Conservation (phyloP, 768 basidiomycete genomes). For the Nidularia sp. region DNA sequence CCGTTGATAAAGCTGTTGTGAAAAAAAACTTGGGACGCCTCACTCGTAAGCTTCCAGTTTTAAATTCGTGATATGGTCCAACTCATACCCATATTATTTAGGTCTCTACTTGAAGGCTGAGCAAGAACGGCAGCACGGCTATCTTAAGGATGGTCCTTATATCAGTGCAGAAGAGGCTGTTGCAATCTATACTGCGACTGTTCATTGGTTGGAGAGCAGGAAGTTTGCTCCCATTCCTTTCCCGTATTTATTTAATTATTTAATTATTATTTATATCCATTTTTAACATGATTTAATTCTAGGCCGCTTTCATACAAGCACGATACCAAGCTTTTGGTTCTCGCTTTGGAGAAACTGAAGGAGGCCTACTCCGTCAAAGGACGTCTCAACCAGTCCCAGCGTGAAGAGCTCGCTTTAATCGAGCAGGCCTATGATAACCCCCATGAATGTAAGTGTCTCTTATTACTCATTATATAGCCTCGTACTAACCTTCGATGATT, state of each 20-base stretch:
- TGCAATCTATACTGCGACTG: slow-evolving; percentile 96
- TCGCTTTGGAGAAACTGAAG: slow-evolving; percentile 97
- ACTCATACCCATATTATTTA: no score
- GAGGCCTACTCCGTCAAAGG: slow-evolving; percentile 98
- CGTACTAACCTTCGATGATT: no score
- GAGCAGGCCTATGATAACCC: slow-evolving; percentile 99
- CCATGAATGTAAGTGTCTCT: no score
- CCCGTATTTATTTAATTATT: no score
- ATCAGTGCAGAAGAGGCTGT: slow-evolving; percentile 99
- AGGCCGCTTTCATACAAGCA: slow-evolving; percentile 99
- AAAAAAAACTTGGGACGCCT: slow-evolving; percentile 99
- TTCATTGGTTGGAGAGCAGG: slow-evolving; percentile 97
- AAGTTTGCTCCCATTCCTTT: slow-evolving; percentile 99
- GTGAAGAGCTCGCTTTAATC: slow-evolving; percentile 95
- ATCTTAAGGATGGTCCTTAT: slow-evolving; percentile 98
- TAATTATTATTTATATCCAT: no score
- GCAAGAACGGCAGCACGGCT: slow-evolving; percentile 97
- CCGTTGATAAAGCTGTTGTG: slow-evolving; percentile 97
- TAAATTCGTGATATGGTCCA: no score
- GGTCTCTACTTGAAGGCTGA: slow-evolving; percentile 98
- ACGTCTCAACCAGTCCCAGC: slow-evolving; percentile 95
- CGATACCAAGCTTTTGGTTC: slow-evolving; percentile 94
- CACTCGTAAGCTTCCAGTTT: no score
- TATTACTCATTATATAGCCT: no score
- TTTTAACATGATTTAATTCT: no score